Conservation (phyloP, 2,329 filamentous ascomycete species). For the Ophiostoma pallidulum region DNA sequence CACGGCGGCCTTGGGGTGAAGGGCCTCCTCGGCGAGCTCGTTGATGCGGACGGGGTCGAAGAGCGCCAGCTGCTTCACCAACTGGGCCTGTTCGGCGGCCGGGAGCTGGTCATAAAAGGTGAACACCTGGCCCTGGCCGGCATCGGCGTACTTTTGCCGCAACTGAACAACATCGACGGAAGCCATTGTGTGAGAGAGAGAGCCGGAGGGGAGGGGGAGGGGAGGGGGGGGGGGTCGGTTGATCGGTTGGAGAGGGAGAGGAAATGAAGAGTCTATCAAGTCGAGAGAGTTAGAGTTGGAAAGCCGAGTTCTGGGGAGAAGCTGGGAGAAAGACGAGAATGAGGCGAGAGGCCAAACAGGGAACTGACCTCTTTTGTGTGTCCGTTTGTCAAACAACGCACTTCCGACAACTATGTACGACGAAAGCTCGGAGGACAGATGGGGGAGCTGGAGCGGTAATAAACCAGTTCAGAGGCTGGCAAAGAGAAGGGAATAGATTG, state of each 20-base stretch:
- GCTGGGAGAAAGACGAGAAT: neutral
- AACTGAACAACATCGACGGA: constrained; percentile 49
- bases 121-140: constrained; percentile 74
- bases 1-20: constrained; percentile 61
- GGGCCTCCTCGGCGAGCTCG: constrained; percentile 69
- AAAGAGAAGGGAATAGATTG: neutral
- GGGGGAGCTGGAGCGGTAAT: too few relatives aligned
- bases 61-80: constrained; percentile 71
- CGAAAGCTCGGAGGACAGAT: neutral
- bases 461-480: too few relatives aligned
- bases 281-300: neutral
- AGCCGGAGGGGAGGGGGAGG: neutral
- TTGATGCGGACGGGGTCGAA: constrained; percentile 87
- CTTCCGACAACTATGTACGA: neutral
- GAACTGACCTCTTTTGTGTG: neutral
- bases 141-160: constrained; percentile 62
- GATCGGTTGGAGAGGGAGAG: neutral
- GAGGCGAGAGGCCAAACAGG: neutral
- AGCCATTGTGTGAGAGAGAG: constrained; percentile 5
- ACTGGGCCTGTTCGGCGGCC: constrained; percentile 59
- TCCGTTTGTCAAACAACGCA: neutral
- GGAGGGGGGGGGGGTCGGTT: neutral
- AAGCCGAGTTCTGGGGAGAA: too few relatives aligned
- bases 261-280: constrained; percentile 1
- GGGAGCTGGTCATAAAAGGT: constrained; percentile 77